Evolutionary conservation across 2,329 filamentous ascomycete genomes (phyloP).

Genomic region (Diaporthe amygdali): DNA sequence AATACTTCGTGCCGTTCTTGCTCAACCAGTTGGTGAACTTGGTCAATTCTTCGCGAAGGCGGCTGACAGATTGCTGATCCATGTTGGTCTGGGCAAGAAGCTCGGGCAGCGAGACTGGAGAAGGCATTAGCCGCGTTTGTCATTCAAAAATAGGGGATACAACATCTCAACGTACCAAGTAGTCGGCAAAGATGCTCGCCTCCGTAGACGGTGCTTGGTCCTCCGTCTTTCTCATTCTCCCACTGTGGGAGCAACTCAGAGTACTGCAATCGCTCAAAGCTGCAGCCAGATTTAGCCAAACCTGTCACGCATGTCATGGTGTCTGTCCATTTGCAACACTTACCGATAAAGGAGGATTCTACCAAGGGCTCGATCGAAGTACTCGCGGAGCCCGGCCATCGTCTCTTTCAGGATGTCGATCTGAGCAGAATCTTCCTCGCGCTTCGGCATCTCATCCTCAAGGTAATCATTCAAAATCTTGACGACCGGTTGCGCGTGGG

Average conservation of each 20-base stretch:
- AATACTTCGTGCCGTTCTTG: conserved; percentile 78
- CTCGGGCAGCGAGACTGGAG: conserved; percentile 83
- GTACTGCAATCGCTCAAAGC: conserved; percentile 91
- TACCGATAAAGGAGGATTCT: conserved; percentile 85
- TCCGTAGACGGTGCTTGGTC: conserved; percentile 81
- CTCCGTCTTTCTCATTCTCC: conserved; percentile 67
- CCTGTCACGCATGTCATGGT: neutral
- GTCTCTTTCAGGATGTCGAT: conserved; percentile 90
- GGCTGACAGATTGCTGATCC: conserved; percentile 88
- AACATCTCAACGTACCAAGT: conserved; percentile 68
- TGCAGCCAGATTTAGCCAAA: conserved; percentile 37
- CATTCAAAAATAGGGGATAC: neutral
- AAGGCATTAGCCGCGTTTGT: neutral
- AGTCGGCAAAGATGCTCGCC: conserved; percentile 90
- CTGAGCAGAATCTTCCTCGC: conserved; percentile 70
- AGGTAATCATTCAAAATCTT: conserved; percentile 83
- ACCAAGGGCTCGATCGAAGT: conserved; percentile 90
- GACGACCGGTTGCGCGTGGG: conserved; percentile 75
- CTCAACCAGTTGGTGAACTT: conserved; percentile 88
- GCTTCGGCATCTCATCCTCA: conserved; percentile 70
- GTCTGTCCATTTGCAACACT: conserved; percentile 25
- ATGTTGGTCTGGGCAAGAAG: conserved; percentile 97
- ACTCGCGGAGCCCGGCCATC: conserved; percentile 83
- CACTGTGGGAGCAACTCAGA: conserved; percentile 76
- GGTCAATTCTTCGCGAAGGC: conserved; percentile 85